Percentiles rank a stretch among this genome's conserved stretches.
phyloP scores from a whole-genome alignment of 495 filamentous ascomycete genomes.

The Barbatosphaeria neglecta region DNA sequence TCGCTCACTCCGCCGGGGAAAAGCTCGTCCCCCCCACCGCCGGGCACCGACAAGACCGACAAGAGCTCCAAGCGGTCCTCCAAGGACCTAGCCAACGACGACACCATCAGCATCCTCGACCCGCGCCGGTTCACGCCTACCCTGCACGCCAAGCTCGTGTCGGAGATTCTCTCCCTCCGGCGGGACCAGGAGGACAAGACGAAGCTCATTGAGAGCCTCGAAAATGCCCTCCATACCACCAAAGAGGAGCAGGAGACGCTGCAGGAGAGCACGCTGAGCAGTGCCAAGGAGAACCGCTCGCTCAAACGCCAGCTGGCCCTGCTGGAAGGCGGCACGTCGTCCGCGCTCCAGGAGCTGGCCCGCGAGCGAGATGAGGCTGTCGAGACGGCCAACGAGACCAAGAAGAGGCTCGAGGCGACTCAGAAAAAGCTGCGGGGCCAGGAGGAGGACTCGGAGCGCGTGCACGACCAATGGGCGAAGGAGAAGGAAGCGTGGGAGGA shows the following conservation, averaged over 20 bases:
- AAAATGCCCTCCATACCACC: conserved; percentile 58
- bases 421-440: conserved; percentile 68
- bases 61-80: conserved; percentile 38
- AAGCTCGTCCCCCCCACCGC: conserved; percentile 50
- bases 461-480: conserved; percentile 62
- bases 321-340: conserved; percentile 76
- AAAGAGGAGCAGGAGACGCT: conserved; percentile 64
- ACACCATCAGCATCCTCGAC: conserved; percentile 69
- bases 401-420: conserved; percentile 62
- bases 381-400: conserved; percentile 59
- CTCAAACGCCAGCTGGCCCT: conserved; percentile 75
- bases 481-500: conserved; percentile 76
- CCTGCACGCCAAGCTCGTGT: conserved; percentile 85
- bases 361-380: conserved; percentile 80
- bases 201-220: conserved; percentile 71
- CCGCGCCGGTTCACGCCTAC: conserved; percentile 90
- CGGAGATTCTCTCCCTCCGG: conserved; percentile 79
- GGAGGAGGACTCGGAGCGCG: conserved; percentile 72
- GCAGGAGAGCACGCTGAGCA: conserved; percentile 44
- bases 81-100: conserved; percentile 50
- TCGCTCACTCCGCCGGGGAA: conserved; percentile 46
- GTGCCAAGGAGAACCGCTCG: conserved; percentile 62
- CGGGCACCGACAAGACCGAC: conserved; percentile 39
- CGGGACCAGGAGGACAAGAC: conserved; percentile 82
- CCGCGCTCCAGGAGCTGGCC: conserved; percentile 68